These are phyloP conservation scores for Boletellus emodensis DNA, from an alignment of 768 basidiomycete genomes.

Conservation along the genomic window DNA sequence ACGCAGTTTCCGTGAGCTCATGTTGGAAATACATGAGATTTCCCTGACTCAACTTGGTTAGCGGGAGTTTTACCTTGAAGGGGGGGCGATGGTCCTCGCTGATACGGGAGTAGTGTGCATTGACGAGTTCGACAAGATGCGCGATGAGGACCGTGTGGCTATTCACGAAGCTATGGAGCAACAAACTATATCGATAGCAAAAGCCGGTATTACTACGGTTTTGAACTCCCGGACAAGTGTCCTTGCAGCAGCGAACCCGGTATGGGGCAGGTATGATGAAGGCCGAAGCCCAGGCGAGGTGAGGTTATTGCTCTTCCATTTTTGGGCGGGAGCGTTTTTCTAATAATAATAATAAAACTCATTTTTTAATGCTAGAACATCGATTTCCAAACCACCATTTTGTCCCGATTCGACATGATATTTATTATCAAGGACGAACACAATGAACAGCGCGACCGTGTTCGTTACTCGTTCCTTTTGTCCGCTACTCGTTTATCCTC, in stretches of 20 bases:
- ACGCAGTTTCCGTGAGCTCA: conserved; percentile 74
- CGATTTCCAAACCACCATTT: conserved; percentile 95
- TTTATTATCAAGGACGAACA: conserved; percentile 99
- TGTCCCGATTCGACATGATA: conserved; percentile 99
- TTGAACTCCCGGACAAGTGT: conserved; percentile 95
- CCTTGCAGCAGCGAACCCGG: conserved; percentile 95
- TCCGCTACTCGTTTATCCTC: not conserved
- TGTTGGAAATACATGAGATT: not conserved
- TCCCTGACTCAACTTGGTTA: conserved; percentile 30
- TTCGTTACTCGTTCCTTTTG: conserved; percentile 32
- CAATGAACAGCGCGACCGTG: conserved; percentile 88
- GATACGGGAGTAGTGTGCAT: conserved; percentile 99
- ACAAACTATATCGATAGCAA: conserved; percentile 98
- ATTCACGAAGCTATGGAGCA: conserved; percentile 99
- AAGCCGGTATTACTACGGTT: conserved; percentile 97
- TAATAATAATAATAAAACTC: not conserved
- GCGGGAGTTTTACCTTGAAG: conserved; percentile 99
- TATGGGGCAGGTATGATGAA: conserved; percentile 97
- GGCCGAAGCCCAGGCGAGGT: conserved; percentile 94
- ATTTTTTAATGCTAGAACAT: conserved; percentile 58
- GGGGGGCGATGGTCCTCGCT: conserved; percentile 98
- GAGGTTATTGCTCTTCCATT: conserved; percentile 6
- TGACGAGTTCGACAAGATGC: conserved; percentile 99
- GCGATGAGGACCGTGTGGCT: conserved; percentile 97
- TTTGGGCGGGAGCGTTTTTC: not conserved